Evolutionary conservation across 1,284 basidiomycete species (phyloP).

Genomic region (Ustilago shanxiensis): DNA sequence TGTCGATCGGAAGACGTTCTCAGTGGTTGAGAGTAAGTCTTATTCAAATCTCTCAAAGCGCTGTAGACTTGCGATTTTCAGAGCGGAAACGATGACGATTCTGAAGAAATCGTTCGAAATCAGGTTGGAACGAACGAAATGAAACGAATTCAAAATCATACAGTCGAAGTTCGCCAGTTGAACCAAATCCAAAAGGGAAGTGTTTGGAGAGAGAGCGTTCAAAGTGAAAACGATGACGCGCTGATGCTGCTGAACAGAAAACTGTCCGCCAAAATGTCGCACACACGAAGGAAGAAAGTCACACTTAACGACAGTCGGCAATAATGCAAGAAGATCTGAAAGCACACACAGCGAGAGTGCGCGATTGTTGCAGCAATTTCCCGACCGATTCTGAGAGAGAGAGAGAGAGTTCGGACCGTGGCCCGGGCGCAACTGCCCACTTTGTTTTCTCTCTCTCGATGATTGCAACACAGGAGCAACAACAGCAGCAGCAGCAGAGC

Average conservation of each 20-base stretch:
- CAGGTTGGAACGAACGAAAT: neutral
- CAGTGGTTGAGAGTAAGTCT: no score
- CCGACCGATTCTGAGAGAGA: no score
- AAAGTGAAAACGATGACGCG: slow-evolving; percentile 19
- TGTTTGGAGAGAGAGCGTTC: no score
- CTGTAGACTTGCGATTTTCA: neutral
- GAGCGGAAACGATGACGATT: slow-evolving; percentile 15
- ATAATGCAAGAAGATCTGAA: no score
- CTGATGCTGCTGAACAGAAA: slow-evolving; percentile 5
- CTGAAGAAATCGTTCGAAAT: neutral
- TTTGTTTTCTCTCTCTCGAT: neutral
- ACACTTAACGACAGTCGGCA: neutral
- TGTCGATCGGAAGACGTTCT: no score
- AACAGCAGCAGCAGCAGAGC: slow-evolving; percentile 6
- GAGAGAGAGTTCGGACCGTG: slow-evolving; percentile 29
- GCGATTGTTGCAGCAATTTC: neutral
- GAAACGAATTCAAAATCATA: neutral
- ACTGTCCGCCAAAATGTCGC: neutral
- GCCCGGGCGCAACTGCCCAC: slow-evolving; percentile 28
- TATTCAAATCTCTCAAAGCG: neutral
- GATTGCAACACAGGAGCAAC: neutral
- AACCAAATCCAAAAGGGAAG: neutral
- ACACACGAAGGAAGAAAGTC: slow-evolving; percentile 2
- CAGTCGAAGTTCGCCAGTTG: neutral
- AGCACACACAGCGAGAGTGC: no score